These are phyloP conservation scores for Aspergillus neoniger DNA, from an alignment of 2,329 filamentous ascomycete genomes.

Conservation along the genomic window DNA sequence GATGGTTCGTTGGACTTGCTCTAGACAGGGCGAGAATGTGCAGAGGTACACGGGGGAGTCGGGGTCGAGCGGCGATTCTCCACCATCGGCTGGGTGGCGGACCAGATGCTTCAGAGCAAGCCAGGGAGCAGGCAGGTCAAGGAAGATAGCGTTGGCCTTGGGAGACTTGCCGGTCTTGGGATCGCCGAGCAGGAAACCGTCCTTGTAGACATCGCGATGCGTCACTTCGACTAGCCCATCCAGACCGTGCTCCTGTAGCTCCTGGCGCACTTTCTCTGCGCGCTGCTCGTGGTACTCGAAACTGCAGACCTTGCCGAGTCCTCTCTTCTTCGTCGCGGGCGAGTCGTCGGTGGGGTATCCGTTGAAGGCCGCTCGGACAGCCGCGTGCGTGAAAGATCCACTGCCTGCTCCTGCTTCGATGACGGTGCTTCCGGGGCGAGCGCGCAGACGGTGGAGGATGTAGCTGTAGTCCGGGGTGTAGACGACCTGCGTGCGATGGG, in stretches of 20 bases:
- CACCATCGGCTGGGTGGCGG: constrained; percentile 36
- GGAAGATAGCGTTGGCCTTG: constrained; percentile 50
- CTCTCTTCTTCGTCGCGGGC: constrained; percentile 24
- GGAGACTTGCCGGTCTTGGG: constrained; percentile 41
- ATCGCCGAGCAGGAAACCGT: constrained; percentile 47
- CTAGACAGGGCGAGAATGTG: constrained; percentile 95
- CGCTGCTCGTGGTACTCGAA: constrained; percentile 54
- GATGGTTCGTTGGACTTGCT: constrained; percentile 88
- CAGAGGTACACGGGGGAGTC: constrained; percentile 76
- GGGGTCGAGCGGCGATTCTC: constrained; percentile 64
- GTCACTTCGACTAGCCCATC: constrained; percentile 47
- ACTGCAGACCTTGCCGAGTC: constrained; percentile 50
- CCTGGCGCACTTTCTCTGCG: constrained; percentile 43
- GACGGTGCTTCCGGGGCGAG: constrained; percentile 47
- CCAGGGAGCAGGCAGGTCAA: constrained; percentile 55
- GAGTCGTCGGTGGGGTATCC: constrained; percentile 39
- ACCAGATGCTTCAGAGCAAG: constrained; percentile 51
- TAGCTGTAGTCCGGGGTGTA: constrained; percentile 58
- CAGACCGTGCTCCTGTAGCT: constrained; percentile 48
- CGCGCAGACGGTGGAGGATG: constrained; percentile 51
- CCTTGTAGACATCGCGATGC: constrained; percentile 53
- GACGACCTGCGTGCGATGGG: constrained; percentile 55
- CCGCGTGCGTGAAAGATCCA: constrained; percentile 55
- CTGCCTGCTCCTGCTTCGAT: constrained; percentile 57
- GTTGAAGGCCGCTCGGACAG: constrained; percentile 52